These are phyloP conservation scores for Trifolium subterraneum DNA, from an alignment of 306 rosid genomes.

Conservation along the genomic window DNA sequence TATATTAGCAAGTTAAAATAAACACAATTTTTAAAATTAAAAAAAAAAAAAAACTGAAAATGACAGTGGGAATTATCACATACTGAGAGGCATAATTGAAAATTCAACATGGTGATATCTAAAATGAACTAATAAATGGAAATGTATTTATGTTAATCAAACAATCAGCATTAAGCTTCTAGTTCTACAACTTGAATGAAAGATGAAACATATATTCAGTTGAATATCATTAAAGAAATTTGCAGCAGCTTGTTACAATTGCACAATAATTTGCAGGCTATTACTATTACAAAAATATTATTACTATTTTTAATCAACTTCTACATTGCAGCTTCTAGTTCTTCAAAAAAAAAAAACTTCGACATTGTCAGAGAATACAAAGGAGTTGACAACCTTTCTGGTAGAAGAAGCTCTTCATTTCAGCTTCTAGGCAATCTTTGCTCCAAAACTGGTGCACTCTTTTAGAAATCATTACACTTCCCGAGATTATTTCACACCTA, in stretches of 20 bases:
- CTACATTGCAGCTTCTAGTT: neutral
- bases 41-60: neutral
- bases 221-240: conserved; percentile 22
- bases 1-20: too few relatives aligned
- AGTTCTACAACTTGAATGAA: neutral
- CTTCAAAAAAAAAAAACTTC: neutral
- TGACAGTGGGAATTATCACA: neutral
- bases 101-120: neutral
- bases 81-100: neutral
- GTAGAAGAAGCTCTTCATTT: conserved; percentile 22
- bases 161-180: conserved; percentile 32
- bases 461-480: conserved; percentile 25
- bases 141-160: neutral
- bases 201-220: conserved; percentile 10
- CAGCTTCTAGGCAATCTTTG: conserved; percentile 36
- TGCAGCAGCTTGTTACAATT: conserved; percentile 32
- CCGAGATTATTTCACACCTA: conserved; percentile 37
- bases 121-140: conserved; percentile 3
- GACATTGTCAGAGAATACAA: neutral
- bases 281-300: conserved; percentile 24
- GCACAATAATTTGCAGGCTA: conserved; percentile 18
- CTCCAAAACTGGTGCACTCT: conserved; percentile 35
- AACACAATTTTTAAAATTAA: too few relatives aligned
- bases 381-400: conserved; percentile 19
- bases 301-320: conserved; percentile 36